Evolutionary conservation across 176 grass and related monocot species (phyloP).

Genomic region (Eleusine coracana): DNA sequence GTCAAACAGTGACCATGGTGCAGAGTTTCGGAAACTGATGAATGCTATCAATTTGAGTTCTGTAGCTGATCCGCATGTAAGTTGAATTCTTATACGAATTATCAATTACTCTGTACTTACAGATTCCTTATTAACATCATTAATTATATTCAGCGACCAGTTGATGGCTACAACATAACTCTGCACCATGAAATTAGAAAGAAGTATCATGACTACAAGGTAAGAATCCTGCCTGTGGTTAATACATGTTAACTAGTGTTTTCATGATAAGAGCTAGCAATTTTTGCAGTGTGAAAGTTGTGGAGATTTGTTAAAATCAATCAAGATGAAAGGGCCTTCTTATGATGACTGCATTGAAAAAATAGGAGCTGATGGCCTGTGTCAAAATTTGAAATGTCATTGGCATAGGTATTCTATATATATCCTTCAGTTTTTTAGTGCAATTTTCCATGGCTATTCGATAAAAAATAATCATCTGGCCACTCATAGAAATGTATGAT

Average conservation of each 20-base stretch:
- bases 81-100: conserved; percentile 13
- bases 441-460: conserved; percentile 7
- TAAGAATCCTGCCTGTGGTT: conserved; percentile 41
- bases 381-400: conserved; percentile 48
- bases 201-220: conserved; percentile 42
- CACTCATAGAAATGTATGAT: conserved; percentile 24
- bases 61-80: conserved; percentile 58
- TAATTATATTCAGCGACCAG: conserved; percentile 56
- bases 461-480: not conserved
- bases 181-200: conserved; percentile 46
- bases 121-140: conserved; percentile 32
- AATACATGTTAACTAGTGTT: conserved; percentile 18
- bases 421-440: conserved; percentile 28
- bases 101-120: conserved; percentile 5
- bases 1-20: conserved; percentile 64
- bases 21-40: conserved; percentile 60
- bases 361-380: conserved; percentile 40
- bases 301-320: conserved; percentile 58
- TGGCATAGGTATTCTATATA: conserved; percentile 60
- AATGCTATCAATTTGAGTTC: conserved; percentile 53
- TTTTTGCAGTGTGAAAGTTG: conserved; percentile 59
- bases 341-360: conserved; percentile 49
- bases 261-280: conserved; percentile 32
- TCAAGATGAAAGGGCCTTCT: conserved; percentile 48
- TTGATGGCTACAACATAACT: conserved; percentile 64